Evolutionary conservation across 257 asterid species (phyloP).

Genomic region (Salvia rosmarinus): DNA sequence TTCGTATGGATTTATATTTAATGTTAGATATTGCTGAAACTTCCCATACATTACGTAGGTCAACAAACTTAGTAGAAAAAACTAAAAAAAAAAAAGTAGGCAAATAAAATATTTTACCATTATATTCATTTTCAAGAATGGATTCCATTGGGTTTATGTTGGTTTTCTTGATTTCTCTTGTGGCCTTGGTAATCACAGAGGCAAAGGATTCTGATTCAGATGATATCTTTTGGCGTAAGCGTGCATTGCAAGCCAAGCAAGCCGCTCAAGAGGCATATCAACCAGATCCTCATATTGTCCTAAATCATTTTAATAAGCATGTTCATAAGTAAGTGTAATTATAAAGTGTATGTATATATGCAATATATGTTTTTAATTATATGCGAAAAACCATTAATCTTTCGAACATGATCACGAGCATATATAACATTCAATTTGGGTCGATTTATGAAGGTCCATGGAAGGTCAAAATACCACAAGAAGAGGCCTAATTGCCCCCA

Average conservation of each 20-base stretch:
- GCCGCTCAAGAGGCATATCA: conserved; percentile 51
- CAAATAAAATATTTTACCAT: neutral
- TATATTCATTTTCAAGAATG: conserved; percentile 37
- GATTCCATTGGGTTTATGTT: conserved; percentile 34
- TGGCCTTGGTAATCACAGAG: conserved; percentile 26
- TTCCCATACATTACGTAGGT: neutral
- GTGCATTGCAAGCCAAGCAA: conserved; percentile 43
- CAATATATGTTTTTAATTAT: too few species aligned
- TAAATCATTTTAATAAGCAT: conserved; percentile 38
- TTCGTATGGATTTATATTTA: neutral
- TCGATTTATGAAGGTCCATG: conserved; percentile 26
- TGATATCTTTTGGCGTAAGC: conserved; percentile 44
- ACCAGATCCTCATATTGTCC: conserved; percentile 43
- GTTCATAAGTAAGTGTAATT: conserved; percentile 45
- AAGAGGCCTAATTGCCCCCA: conserved; percentile 33
- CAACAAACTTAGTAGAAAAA: neutral
- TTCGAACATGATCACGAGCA: neutral
- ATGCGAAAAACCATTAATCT: neutral
- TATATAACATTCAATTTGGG: neutral
- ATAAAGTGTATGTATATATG: neutral
- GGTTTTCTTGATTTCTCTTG: conserved; percentile 26
- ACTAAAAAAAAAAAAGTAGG: neutral
- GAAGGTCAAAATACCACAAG: conserved; percentile 40
- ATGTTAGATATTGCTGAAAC: neutral
- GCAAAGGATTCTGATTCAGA: conserved; percentile 26